A percentile compares a stretch with the other conserved stretches of the same genome.
These are phyloP conservation scores for Solanum medicagineum DNA, from an alignment of 257 asterid genomes.

Conservation along the genomic window DNA sequence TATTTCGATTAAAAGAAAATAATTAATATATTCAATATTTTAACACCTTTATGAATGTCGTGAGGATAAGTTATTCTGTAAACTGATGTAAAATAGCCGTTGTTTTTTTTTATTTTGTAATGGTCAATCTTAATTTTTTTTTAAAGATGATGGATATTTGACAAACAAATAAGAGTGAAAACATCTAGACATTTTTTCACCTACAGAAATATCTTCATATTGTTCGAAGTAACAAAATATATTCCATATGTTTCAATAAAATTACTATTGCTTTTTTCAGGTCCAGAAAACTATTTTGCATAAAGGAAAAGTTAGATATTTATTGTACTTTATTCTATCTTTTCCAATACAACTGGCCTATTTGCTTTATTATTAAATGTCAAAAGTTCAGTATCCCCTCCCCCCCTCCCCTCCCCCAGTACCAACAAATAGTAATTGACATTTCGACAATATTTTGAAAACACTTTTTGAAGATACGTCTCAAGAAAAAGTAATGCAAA, in stretches of 20 bases:
- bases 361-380: background rate
- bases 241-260: background rate
- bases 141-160: background rate
- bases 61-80: background rate
- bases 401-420: accelerated
- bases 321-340: background rate
- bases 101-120: background rate
- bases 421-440: background rate
- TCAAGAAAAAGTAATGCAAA: background rate
- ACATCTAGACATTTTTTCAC: background rate
- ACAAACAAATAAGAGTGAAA: background rate
- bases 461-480: background rate
- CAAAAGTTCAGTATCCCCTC: background rate
- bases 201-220: background rate
- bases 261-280: background rate
- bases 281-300: background rate
- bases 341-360: background rate
- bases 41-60: background rate
- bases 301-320: background rate
- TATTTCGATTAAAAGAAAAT: background rate
- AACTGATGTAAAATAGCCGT: background rate
- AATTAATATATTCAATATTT: background rate
- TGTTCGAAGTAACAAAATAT: background rate
- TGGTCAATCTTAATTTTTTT: background rate
- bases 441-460: background rate